Evolutionary conservation across 805 yeast species (phyloP), one percentile per base, ranked within the genome.

Genomic region (Sugiyamaella qingdaonensis): DNA sequence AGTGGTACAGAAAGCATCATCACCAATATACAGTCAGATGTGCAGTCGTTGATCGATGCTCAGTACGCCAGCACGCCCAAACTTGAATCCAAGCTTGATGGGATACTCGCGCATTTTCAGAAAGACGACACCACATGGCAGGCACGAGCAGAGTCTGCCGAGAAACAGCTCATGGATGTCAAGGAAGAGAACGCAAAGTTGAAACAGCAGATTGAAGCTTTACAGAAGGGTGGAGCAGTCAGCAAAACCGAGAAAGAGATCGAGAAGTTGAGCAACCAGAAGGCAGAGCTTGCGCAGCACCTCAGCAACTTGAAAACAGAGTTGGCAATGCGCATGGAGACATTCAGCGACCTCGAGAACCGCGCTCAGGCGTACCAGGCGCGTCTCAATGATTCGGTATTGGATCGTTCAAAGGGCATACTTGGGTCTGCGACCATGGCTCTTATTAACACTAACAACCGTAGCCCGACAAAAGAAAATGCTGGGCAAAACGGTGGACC

Each of bases 321-420:
- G 2, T 61, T 71, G 16, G 7, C 46, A 1, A 31, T 55, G 13
- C 61, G 72, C 10, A 61, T 62, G 11, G 57, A 57, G 14, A 66
- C 71, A 27, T 60, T 72, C 37, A 61, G 59, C 37, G 27, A 54
- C 11, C 55, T 73, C 9, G 66, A 65, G 33, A 49, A 57, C 2
- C 66, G 68, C 64, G 33, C 45, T 10, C 24, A 59, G 55, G 9
- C 49, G 36, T 9, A 58, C 70, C 32, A 60, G 64, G 52, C 54
- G 2, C 60, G 62, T 44, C 51, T 71, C 34, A 49, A 59, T 21
- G 57, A 63, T 8, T 36, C 69, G 33, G 58, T 62, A 14, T 42
- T 66, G 2, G 72, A 68, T 2, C 64, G 66, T 45, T 60, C 71
- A 14, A 61, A 63, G 48, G 55, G 66, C 5, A 63, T 72, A 36